These are phyloP conservation scores for Mollisiaceae sp. DNA, from an alignment of 2,329 filamentous ascomycete species.

Conservation along the genomic window DNA sequence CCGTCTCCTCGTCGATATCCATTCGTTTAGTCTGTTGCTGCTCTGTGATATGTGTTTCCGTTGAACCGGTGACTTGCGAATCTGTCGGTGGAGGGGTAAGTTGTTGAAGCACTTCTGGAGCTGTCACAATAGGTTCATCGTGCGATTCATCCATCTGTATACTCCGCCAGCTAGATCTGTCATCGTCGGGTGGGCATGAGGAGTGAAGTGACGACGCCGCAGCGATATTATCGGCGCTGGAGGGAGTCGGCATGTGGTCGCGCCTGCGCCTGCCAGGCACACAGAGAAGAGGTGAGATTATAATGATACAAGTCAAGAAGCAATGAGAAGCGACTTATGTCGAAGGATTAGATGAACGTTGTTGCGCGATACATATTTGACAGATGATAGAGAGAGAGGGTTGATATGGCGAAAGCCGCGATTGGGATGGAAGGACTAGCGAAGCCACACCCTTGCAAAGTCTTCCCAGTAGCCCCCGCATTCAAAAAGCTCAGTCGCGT, in stretches of 20 bases:
- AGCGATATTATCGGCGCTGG: slow-evolving; percentile 35
- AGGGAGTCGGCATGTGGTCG: slow-evolving; percentile 45
- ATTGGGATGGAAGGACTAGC: slow-evolving; percentile 17
- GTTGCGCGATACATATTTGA: slow-evolving; percentile 30
- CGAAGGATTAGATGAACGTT: slow-evolving; percentile 37
- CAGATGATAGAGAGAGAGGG: slow-evolving; percentile 24
- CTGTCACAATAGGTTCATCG: slow-evolving; percentile 37
- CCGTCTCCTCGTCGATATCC: slow-evolving; percentile 47
- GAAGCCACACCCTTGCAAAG: slow-evolving; percentile 13
- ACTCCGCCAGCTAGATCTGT: slow-evolving; percentile 43
- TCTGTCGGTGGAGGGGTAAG: slow-evolving; percentile 38
- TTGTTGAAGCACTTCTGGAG: slow-evolving; percentile 39
- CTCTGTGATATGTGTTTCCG: slow-evolving; percentile 44
- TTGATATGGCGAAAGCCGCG: slow-evolving; percentile 28
- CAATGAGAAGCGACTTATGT: slow-evolving; percentile 28
- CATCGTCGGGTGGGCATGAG: slow-evolving; percentile 52
- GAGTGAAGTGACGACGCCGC: slow-evolving; percentile 40
- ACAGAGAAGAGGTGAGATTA: slow-evolving; percentile 27
- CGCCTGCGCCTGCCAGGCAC: slow-evolving; percentile 41
- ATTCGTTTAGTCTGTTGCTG: slow-evolving; percentile 46
- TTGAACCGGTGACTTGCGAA: slow-evolving; percentile 34
- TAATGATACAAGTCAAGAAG: slow-evolving; percentile 41
- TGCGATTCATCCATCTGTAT: slow-evolving; percentile 42
- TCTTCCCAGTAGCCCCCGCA: slow-evolving; percentile 5
- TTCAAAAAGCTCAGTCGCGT: slow-evolving; percentile 1